Base-by-base conservation (phyloP, 352 stramenopile species). In the Thalassiosira sp. region DNA sequence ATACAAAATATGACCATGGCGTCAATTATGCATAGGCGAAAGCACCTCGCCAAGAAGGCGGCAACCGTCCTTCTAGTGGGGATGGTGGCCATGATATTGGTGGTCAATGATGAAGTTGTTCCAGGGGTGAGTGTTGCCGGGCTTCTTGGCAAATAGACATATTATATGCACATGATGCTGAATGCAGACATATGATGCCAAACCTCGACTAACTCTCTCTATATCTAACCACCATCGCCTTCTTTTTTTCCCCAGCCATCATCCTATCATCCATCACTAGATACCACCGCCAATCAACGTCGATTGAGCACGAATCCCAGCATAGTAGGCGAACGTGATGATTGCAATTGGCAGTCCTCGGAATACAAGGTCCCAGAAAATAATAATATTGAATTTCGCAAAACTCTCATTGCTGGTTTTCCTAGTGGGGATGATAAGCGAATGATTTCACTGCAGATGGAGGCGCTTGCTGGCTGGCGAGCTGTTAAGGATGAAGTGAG, bases 321-420 rank as follows among this genome's bases (percentile, higher is more conserved):
- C 18, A 68, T 69, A 22, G 40, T 74, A 2, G 65, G 65, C 3
- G 42, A 20, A 15, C n/a, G n/a, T n/a, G 65, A 54, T 11, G 24
- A 25, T 1, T 74, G 65, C 27, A 31, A 74, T 35, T 74, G 65
- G 65, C 5, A 69, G 35, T 35, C 65, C 1, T 35, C 57, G 1
- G 13, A 57, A 18, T 74, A 74, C 16, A 28, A 57, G 0, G 57
- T 75, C 2, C 66, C 66, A 49, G 57, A 57, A 25, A 31, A 60
- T n/a, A 75, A 79, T 52, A 57, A 78, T n/a, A 75, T 82, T 52
- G 62, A 78, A 20, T 82, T 82, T 42, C 64, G 75, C 45, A 82
- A 82, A 22, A 79, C 74, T 11, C 10, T 72, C 7, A 72, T 82
- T 35, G 65, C 65, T 3, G 74, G 74, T 16, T 82, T 76, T 27